Evolutionary conservation across 1,284 basidiomycete species (phyloP), one percentile per base, ranked within the genome.

Genomic region (Pseudomicrostroma phylloplanum): DNA sequence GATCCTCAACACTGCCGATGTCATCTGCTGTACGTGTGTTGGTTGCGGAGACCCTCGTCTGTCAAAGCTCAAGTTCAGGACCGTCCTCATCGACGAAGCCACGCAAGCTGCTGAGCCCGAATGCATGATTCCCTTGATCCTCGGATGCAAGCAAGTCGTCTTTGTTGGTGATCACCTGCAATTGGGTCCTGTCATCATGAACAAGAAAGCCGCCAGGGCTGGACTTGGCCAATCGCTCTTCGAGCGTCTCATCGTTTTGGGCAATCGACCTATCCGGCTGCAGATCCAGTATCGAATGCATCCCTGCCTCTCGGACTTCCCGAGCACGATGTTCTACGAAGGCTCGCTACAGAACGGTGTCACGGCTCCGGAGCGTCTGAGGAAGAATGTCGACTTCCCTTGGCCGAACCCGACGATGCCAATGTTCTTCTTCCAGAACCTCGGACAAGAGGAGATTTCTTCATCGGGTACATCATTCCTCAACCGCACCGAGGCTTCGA

Each of bases 271-370:
- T 19, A 98, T 98, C 74, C 92, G 96, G 66, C 85, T 99, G 41
- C 92, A 98, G 82, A 96, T 99, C 53, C 96, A 99, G 81, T 99
- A 99, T 79, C 93, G 96, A 80, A 98, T 98, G 96, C 96, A 98
- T 80, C 96, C 96, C 15, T 97, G 94, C 80, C 84, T 98, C 55
- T 97, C 96, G 56, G 93, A 98, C 81, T 99, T 98, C 83, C 94
- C 96, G 0, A 96, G 92, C 66, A 98, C 98, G 82, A 97, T 98
- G 94, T 98, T 98, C 83, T 99, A 99, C 82, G 96, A 99, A 80
- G 96, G 96, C 21, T 96, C 93, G 0, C 82, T 99, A 54, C 96
- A 98, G 82, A 99, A 98, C 80, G 96, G 96, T 81, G 96, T 98
- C 63, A 98, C 96, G 11, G 96, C 96, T 12, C 94, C 96, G 1